These are phyloP conservation scores for Lentinula boryana DNA, from an alignment of 768 basidiomycete genomes.

Conservation along the genomic window DNA sequence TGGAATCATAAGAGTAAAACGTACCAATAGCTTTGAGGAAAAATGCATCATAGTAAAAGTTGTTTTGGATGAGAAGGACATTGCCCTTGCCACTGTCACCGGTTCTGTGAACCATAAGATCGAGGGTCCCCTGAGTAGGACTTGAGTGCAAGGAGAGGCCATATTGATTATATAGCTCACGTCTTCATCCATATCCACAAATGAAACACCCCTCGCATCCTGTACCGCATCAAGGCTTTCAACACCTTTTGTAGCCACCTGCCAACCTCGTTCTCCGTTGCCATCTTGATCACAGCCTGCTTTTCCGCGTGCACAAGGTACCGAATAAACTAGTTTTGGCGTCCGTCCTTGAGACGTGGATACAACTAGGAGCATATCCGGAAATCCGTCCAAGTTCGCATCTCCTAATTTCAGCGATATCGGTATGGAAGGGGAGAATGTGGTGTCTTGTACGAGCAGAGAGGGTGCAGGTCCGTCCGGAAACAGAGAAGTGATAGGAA, in stretches of 20 bases:
- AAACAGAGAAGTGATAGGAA: slow-evolving; percentile 60
- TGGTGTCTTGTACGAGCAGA: slow-evolving; percentile 67
- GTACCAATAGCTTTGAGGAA: slow-evolving; percentile 94
- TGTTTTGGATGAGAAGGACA: slow-evolving; percentile 86
- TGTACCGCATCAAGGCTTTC: slow-evolving; percentile 57
- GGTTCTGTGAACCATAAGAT: slow-evolving; percentile 86
- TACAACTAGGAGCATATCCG: slow-evolving; percentile 68
- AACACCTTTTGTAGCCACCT: slow-evolving; percentile 44
- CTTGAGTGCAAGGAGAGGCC: background rate
- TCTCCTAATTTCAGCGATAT: slow-evolving; percentile 82
- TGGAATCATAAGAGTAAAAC: slow-evolving; percentile 15
- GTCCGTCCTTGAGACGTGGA: slow-evolving; percentile 40
- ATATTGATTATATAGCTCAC: slow-evolving; percentile 38
- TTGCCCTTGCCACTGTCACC: slow-evolving; percentile 66
- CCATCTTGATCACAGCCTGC: slow-evolving; percentile 52
- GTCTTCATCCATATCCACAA: slow-evolving; percentile 94
- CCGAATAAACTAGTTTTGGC: slow-evolving; percentile 59
- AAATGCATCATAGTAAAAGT: slow-evolving; percentile 97
- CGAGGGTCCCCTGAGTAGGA: slow-evolving; percentile 65
- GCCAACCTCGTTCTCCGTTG: slow-evolving; percentile 61
- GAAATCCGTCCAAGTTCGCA: slow-evolving; percentile 90
- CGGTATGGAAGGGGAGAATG: slow-evolving; percentile 62
- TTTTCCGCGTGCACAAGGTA: slow-evolving; percentile 48
- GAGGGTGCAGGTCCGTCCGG: slow-evolving; percentile 34
- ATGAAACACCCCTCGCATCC: slow-evolving; percentile 75